Evolutionary conservation across 1,139 yeast species (phyloP).

Genomic region (Suhomyces choctaworum): DNA sequence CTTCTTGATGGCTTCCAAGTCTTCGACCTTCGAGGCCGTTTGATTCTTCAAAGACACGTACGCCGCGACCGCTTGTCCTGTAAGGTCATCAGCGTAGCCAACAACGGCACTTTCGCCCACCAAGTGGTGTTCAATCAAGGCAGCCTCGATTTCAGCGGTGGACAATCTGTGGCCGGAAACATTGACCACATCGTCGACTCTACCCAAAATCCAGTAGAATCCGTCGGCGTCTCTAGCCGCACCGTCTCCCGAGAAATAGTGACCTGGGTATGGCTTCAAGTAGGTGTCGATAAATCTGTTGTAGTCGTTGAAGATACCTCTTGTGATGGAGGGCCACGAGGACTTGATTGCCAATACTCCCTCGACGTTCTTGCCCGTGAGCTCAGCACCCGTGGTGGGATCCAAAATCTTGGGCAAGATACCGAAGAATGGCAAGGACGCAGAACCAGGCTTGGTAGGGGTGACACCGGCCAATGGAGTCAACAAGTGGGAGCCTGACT

Average conservation of each 20-base stretch:
- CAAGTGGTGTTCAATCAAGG: slow-evolving; percentile 64
- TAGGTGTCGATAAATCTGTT: slow-evolving; percentile 69
- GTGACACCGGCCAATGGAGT: slow-evolving; percentile 73
- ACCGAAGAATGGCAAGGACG: slow-evolving; percentile 78
- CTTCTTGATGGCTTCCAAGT: slow-evolving; percentile 58
- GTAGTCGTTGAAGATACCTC: slow-evolving; percentile 74
- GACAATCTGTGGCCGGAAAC: slow-evolving; percentile 80
- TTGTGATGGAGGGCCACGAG: slow-evolving; percentile 79
- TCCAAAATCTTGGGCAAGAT: slow-evolving; percentile 67
- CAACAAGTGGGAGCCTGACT: slow-evolving; percentile 73
- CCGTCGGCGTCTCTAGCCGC: slow-evolving; percentile 80
- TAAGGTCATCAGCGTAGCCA: slow-evolving; percentile 77
- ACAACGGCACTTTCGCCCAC: slow-evolving; percentile 82
- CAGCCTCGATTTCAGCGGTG: slow-evolving; percentile 82
- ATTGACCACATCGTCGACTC: slow-evolving; percentile 82
- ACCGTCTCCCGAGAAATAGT: slow-evolving; percentile 80
- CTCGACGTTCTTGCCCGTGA: slow-evolving; percentile 62
- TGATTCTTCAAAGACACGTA: slow-evolving; percentile 65
- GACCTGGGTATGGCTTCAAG: slow-evolving; percentile 65
- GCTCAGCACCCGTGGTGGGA: slow-evolving; percentile 69
- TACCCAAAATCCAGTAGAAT: slow-evolving; percentile 75
- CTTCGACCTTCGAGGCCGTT: slow-evolving; percentile 38
- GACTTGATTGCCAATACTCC: slow-evolving; percentile 72
- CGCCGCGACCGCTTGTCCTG: slow-evolving; percentile 84
- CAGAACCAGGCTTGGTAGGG: slow-evolving; percentile 78